Conservation (phyloP, 2,329 filamentous ascomycete species). For the Helicocarpus griseus region DNA sequence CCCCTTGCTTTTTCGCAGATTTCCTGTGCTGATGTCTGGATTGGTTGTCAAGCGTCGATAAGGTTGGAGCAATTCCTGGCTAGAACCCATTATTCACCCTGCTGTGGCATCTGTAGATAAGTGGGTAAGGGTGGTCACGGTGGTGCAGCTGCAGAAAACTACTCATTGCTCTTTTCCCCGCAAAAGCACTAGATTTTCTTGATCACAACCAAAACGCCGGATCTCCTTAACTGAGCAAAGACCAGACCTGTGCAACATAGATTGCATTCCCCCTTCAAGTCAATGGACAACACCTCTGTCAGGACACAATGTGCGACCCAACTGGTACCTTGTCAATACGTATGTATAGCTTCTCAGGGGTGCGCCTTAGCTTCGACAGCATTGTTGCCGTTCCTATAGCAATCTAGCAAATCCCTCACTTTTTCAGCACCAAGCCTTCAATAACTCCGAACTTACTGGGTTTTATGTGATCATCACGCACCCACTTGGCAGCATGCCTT, state of each 20-base stretch:
- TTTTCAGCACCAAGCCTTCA: slow-evolving; percentile 24
- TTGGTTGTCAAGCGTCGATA: too few species aligned
- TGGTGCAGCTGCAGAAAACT: too few species aligned
- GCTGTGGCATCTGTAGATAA: neutral
- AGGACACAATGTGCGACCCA: too few species aligned
- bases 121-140: neutral
- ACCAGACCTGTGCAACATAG: neutral
- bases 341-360: neutral
- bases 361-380: slow-evolving; percentile 21
- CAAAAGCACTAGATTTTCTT: neutral
- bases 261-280: neutral
- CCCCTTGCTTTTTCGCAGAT: too few species aligned
- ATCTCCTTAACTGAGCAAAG: neutral
- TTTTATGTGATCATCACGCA: slow-evolving; percentile 23
- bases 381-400: slow-evolving; percentile 27
- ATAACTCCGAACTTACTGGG: slow-evolving; percentile 22
- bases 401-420: slow-evolving; percentile 31
- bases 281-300: neutral
- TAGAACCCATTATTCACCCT: neutral
- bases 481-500: slow-evolving; percentile 20
- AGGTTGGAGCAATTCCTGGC: too few species aligned
- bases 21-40: too few species aligned
- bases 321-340: neutral
- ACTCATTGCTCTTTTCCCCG: neutral
- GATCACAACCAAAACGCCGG: neutral